phyloP scores from a whole-genome alignment of 257 asterid genomes.

The Primulina huaijiensis region DNA sequence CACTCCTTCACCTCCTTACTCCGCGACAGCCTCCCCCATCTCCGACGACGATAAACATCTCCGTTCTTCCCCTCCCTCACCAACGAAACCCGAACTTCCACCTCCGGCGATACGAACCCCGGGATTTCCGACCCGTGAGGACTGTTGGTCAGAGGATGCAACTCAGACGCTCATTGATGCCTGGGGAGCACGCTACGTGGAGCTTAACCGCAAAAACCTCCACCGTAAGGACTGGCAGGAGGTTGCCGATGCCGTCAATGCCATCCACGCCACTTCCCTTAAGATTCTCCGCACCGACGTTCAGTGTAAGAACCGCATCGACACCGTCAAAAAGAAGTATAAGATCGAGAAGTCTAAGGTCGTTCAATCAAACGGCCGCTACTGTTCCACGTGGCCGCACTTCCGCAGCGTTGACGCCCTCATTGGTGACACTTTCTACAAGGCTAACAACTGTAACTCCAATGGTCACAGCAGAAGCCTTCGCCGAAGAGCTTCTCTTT shows the following conservation, averaged over 20 bases:
- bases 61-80: not conserved
- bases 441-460: conserved; percentile 7
- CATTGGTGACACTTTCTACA: conserved; percentile 51
- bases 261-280: conserved; percentile 52
- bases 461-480: conserved; percentile 32
- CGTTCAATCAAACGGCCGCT: conserved; percentile 51
- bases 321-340: conserved; percentile 84
- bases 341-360: conserved; percentile 67
- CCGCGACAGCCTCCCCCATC: not conserved
- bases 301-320: conserved; percentile 95
- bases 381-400: conserved; percentile 72
- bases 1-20: not conserved
- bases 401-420: conserved; percentile 60
- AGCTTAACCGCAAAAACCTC: not conserved
- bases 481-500: conserved; percentile 34
- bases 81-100: not conserved
- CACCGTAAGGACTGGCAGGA: not conserved
- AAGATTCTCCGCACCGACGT: conserved; percentile 75
- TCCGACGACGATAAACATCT: not conserved
- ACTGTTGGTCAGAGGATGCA: not conserved
- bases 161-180: not conserved
- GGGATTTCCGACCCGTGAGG: not conserved
- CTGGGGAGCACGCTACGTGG: not conserved
- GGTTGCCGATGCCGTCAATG: conserved; percentile 34
- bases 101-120: not conserved